Evolutionary conservation across 257 asterid genomes (phyloP).

Genomic region (Plantago elongata): DNA sequence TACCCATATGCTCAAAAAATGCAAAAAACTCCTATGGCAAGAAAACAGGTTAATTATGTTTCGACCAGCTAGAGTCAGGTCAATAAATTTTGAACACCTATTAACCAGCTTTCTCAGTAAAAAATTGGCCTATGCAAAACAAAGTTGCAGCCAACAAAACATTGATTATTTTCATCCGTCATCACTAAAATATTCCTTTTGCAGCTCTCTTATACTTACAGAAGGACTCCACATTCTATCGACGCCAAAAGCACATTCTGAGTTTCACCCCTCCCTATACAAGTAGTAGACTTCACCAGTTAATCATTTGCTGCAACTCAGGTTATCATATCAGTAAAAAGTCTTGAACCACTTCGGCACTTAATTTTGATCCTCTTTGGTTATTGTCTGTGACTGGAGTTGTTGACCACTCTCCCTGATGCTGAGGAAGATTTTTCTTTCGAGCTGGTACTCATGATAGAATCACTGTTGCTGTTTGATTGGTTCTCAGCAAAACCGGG

Average conservation of each 20-base stretch:
- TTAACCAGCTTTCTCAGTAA: slow-evolving; percentile 31
- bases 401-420: slow-evolving; percentile 43
- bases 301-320: slow-evolving; percentile 27
- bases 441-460: slow-evolving; percentile 40
- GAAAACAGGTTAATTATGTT: slow-evolving; percentile 8
- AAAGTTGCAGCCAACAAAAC: slow-evolving; percentile 24
- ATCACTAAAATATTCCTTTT: slow-evolving; percentile 15
- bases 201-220: slow-evolving; percentile 66
- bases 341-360: slow-evolving; percentile 18
- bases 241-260: slow-evolving; percentile 32
- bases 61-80: slow-evolving; percentile 10
- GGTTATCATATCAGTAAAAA: slow-evolving; percentile 11
- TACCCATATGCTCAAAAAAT: not conserved
- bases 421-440: slow-evolving; percentile 44
- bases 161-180: slow-evolving; percentile 42
- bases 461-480: slow-evolving; percentile 45
- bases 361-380: slow-evolving; percentile 6
- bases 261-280: slow-evolving; percentile 52
- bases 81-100: slow-evolving; percentile 24
- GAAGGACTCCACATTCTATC: slow-evolving; percentile 32
- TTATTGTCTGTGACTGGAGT: slow-evolving; percentile 52
- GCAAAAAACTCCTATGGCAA: slow-evolving; percentile 5
- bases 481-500: slow-evolving; percentile 63
- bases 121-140: slow-evolving; percentile 40
- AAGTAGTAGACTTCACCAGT: slow-evolving; percentile 36